Evolutionary conservation across 2,329 filamentous ascomycete species (phyloP), one percentile per base, ranked within the genome.

Genomic region (Pestalotiopsis sp.): DNA sequence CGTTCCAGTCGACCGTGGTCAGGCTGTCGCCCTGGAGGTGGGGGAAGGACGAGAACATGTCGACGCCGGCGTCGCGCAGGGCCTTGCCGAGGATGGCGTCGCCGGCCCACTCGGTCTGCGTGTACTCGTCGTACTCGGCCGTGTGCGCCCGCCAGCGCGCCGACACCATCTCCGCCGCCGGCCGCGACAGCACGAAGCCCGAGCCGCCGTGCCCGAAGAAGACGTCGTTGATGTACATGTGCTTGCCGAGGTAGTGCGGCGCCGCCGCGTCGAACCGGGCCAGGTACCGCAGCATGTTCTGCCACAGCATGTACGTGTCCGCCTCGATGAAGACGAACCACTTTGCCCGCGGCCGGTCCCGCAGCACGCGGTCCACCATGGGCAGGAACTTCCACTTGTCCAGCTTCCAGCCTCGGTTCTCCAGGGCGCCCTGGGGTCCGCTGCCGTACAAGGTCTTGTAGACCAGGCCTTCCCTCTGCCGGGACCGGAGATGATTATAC

Each of bases 291-390:
- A 88, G 73, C 57, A 89, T 72, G 39, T 86, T 87, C 41, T 82
- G 78, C 80, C 87, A 87, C 13, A 87, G 79, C 56, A 89, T 76
- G 71, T 87, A 89, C 0, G 87, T 89, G 73, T 90, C 88, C 0
- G 86, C 83, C 72, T 89, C 87, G 61, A 88, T 83, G 75, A 90
- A 90, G 68, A 88, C 79, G 70, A 84, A 90, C 87, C 87, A 90
- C 67, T 85, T 85, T 59, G 84, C 83, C 36, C 86, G 77, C 2
- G 84, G 83, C 41, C 77, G 73, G 64, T 79, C 73, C 12, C 64
- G 69, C 49, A 75, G 68, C 7, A 85, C 81, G 72, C 84, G 82
- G 72, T 87, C 84, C 3, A 86, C 82, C 80, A 88, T 84, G 7
- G 86, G 86, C 25, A 88, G 76, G 70, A 87, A 85, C 74, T 88